Evolutionary conservation across 1,139 yeast genomes (phyloP).

Genomic region (Suhomyces anneliseae): DNA sequence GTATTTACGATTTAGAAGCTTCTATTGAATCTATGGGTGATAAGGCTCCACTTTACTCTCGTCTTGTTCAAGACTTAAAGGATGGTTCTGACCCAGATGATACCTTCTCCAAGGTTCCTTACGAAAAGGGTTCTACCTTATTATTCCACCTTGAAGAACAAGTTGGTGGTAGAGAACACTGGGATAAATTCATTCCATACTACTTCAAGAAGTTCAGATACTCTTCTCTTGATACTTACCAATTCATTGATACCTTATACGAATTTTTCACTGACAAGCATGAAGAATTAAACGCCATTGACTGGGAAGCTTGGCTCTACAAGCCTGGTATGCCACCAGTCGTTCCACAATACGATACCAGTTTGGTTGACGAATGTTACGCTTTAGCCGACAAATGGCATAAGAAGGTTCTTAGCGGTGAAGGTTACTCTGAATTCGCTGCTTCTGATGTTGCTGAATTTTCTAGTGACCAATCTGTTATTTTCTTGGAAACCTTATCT

Average conservation of each 20-base stretch:
- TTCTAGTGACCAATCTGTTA: slow-evolving; percentile 74
- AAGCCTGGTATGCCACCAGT: slow-evolving; percentile 82
- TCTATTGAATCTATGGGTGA: slow-evolving; percentile 63
- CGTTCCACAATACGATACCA: slow-evolving; percentile 75
- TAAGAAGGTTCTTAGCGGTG: slow-evolving; percentile 21
- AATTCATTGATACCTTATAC: slow-evolving; percentile 74
- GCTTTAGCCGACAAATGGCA: slow-evolving; percentile 68
- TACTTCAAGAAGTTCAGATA: slow-evolving; percentile 72
- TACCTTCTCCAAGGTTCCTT: slow-evolving; percentile 83
- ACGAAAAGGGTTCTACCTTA: slow-evolving; percentile 86
- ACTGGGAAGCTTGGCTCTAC: slow-evolving; percentile 84
- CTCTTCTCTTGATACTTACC: slow-evolving; percentile 75
- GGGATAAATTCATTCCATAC: slow-evolving; percentile 77
- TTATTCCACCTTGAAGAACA: slow-evolving; percentile 67
- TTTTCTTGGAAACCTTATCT: slow-evolving; percentile 67
- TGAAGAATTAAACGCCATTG: slow-evolving; percentile 59
- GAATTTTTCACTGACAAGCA: slow-evolving; percentile 55
- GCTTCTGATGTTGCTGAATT: slow-evolving; percentile 52
- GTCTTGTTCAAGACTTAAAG: slow-evolving; percentile 67
- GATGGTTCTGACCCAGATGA: slow-evolving; percentile 81
- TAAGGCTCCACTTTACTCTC: slow-evolving; percentile 54
- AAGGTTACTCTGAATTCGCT: slow-evolving; percentile 19
- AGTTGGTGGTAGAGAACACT: slow-evolving; percentile 58
- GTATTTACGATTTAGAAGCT: slow-evolving; percentile 79
- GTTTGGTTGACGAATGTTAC: slow-evolving; percentile 73